Evolutionary conservation across 371 early-diverging fungal genomes (phyloP).

Genomic region (Mortierella polycephala): DNA sequence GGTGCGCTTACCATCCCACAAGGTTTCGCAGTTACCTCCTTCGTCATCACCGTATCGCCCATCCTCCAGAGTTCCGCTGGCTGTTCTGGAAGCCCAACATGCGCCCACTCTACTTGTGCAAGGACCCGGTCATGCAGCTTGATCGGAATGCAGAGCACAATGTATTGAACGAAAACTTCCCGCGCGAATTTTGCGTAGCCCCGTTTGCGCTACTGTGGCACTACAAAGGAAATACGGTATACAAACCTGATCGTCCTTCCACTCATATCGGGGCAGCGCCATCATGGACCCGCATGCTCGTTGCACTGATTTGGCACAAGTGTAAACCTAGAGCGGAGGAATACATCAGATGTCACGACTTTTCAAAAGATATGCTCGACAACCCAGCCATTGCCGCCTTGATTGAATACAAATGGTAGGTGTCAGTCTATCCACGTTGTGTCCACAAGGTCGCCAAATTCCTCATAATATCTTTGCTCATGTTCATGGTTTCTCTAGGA

Average conservation of each 20-base stretch:
- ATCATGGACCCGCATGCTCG: neutral
- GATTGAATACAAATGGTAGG: constrained; percentile 15
- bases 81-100: constrained; percentile 2
- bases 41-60: neutral
- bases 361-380: constrained; percentile 4
- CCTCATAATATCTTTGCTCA: neutral
- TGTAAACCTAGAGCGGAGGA: neutral
- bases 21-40: constrained; percentile 15
- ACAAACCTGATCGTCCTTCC: neutral
- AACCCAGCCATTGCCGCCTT: constrained; percentile 13
- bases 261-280: neutral
- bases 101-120: neutral
- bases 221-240: neutral
- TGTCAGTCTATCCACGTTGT: neutral
- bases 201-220: constrained; percentile 5
- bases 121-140: constrained; percentile 20
- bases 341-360: neutral
- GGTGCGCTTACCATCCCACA: constrained; percentile 17
- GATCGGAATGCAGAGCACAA: neutral
- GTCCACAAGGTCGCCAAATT: neutral
- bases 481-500: constrained; percentile 1
- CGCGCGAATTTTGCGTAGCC: neutral
- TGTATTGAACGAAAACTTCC: neutral
- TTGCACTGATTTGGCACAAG: neutral
- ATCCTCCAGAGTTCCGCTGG: neutral